Evolutionary conservation across 257 asterid species (phyloP), one percentile per base, ranked within the genome.

Genomic region (Scutellaria baicalensis): DNA sequence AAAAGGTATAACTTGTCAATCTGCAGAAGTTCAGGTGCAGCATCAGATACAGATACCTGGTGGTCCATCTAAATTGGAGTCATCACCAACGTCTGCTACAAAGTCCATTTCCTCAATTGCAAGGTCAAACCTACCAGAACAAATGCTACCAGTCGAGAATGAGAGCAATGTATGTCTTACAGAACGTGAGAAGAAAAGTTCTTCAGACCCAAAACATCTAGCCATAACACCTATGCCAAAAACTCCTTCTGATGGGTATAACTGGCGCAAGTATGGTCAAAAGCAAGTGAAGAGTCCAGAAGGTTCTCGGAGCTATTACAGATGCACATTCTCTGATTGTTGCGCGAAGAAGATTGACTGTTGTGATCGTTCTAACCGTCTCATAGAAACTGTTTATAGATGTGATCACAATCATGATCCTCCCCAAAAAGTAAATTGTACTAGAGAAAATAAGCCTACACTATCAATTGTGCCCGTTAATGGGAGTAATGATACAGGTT

Each of bases 221-320:
- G 66, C 91, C 44, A 27, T 72, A 12, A 45, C 72, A 64, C 82
- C 89, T 74, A 62, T 75, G 54, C 82, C 50, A 18, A 88, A 75
- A 79, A 80, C 77, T 54, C 83, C 88, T 55, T 74, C 81, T 56
- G 98, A 92, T 77, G 98, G 98, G 77, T 92, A 81, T 83, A 92
- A 92, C 77, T 92, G 97, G 98, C 88, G 97, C 73, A 92, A 92
- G 84, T 92, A 92, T 77, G 98, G 97, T 74, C 96, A 92, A 71
- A 92, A 92, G 90, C 96, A 88, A 86, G 97, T 92, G 71, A 92
- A 90, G 89, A 86, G 91, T 83, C 98, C 97, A 49, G 90, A 84
- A 81, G 98, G 98, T 71, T 88, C 91, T 72, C 87, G 97, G 55
- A 92, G 98, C 84, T 92, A 90, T 75, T 90, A 92, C 84, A 81